phyloP scores from a whole-genome alignment of 1,284 basidiomycete genomes.

The Tremellales sp. region DNA sequence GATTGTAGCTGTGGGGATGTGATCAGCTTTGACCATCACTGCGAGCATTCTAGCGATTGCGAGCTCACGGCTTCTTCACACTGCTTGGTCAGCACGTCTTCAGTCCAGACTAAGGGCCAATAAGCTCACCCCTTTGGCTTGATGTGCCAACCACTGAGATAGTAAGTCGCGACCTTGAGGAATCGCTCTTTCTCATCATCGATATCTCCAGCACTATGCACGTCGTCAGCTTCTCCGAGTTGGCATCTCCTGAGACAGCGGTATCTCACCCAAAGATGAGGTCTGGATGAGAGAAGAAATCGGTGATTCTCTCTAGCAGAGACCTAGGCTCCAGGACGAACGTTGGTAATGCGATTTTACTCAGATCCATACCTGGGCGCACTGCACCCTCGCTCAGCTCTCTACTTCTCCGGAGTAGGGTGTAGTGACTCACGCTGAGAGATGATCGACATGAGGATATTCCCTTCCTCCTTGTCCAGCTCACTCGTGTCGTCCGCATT shows the following conservation, averaged over 20 bases:
- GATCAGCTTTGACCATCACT: constrained; percentile 1
- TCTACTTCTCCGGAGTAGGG: not conserved
- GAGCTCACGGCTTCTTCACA: constrained; percentile 92
- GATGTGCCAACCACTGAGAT: constrained; percentile 99
- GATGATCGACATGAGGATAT: constrained; percentile 46
- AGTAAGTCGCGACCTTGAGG: constrained; percentile 85
- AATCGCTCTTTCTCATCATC: constrained; percentile 85
- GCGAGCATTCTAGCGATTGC: not conserved
- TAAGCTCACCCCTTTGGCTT: constrained; percentile 76
- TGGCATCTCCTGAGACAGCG: not conserved
- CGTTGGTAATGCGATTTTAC: constrained; percentile 86
- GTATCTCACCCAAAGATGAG: constrained; percentile 65
- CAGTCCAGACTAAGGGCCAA: not conserved
- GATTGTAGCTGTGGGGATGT: constrained; percentile 85
- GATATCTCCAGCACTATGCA: constrained; percentile 31
- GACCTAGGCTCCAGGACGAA: constrained; percentile 87
- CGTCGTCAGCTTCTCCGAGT: constrained; percentile 2
- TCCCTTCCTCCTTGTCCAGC: constrained; percentile 50
- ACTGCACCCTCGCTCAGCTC: constrained; percentile 58
- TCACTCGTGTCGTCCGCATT: constrained; percentile 43
- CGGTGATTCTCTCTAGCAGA: constrained; percentile 93
- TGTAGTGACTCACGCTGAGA: constrained; percentile 42
- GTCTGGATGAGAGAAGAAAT: constrained; percentile 99
- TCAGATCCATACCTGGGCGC: constrained; percentile 89
- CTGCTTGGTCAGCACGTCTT: constrained; percentile 12